Evolutionary conservation across 345 rosid species (phyloP).

Genomic region (sweet orange (Citrus sinensis)): DVS_A1.0 CM039162.1:18968001-18968500

Average conservation of each 20-base stretch:
- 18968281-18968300: neutral
- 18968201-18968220: neutral
- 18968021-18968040: neutral
- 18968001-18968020: neutral
- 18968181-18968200: neutral
- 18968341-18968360: too few species aligned
- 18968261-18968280: neutral
- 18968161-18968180: neutral
- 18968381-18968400: neutral
- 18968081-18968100: neutral
- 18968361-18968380: neutral
- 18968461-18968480: too few species aligned
- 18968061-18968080: neutral
- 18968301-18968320: neutral
- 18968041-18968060: neutral
- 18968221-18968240: neutral
- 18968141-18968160: neutral
- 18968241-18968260: neutral
- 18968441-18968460: too few species aligned
- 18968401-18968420: too few species aligned
- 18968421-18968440: too few species aligned
- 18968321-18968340: neutral
- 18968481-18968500: too few species aligned
- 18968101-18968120: neutral
- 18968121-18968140: neutral